Evolutionary conservation across 2,329 filamentous ascomycete genomes (phyloP).

Genomic region (Curvularia eragrostidis): DNA sequence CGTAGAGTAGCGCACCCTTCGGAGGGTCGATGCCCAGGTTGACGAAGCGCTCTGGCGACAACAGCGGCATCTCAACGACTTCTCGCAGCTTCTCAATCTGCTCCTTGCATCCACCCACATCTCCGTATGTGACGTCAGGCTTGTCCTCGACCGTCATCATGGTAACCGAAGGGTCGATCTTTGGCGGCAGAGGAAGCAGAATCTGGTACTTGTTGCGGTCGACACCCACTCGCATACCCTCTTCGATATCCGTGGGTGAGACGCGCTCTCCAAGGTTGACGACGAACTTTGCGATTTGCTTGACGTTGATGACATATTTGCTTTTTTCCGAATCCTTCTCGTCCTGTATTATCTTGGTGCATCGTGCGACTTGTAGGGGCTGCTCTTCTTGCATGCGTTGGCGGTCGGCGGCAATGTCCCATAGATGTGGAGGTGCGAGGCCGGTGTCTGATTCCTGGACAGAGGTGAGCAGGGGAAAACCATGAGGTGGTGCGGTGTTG

Average conservation of each 20-base stretch:
- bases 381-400: conserved; percentile 99
- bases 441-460: conserved; percentile 94
- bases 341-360: conserved; percentile 98
- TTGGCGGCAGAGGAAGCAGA: conserved; percentile 90
- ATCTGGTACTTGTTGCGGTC: conserved; percentile 99
- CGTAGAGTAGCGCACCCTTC: conserved; percentile 95
- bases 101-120: conserved; percentile 98
- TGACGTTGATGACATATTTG: conserved; percentile 99
- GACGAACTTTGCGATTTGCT: conserved; percentile 99
- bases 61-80: conserved; percentile 96
- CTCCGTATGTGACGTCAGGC: conserved; percentile 97
- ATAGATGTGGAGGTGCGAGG: conserved; percentile 95
- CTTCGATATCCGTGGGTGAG: conserved; percentile 97
- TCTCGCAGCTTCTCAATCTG: conserved; percentile 99
- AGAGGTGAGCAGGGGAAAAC: conserved; percentile 14
- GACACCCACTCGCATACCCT: conserved; percentile 98
- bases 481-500: not conserved
- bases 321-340: conserved; percentile 96
- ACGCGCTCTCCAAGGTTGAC: conserved; percentile 97
- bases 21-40: conserved; percentile 98
- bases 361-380: conserved; percentile 93
- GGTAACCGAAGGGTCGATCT: conserved; percentile 98
- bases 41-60: conserved; percentile 96
- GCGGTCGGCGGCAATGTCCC: conserved; percentile 96
- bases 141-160: conserved; percentile 99